A percentile compares a stretch with the other conserved stretches of the same genome.
Conservation (phyloP, 2,329 filamentous ascomycete species). For the Epichloe uncinata region DNA sequence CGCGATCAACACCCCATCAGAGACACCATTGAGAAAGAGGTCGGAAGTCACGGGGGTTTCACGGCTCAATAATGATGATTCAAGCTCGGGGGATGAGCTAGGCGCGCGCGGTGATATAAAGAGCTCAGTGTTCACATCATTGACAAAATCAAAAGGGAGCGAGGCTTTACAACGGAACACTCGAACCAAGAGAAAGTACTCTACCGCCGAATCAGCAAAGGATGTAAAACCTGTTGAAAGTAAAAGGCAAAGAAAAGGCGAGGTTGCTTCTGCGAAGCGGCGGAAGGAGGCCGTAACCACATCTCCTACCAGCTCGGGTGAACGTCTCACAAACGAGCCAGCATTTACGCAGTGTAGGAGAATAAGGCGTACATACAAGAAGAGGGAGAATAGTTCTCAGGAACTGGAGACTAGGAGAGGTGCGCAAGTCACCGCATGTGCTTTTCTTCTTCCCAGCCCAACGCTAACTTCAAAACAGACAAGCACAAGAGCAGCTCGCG, state of each 20-base stretch:
- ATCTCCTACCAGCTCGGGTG: conserved; percentile 8
- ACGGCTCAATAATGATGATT: conserved; percentile 9
- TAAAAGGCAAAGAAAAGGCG: conserved; percentile 5
- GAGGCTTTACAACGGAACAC: conserved; percentile 1
- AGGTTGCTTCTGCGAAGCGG: neutral
- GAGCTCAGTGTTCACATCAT: conserved; percentile 22
- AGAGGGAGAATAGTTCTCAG: conserved; percentile 11
- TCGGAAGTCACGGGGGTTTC: neutral
- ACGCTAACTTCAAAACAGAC: neutral
- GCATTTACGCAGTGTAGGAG: conserved; percentile 13
- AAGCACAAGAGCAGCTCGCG: neutral
- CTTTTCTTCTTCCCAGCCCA: neutral
- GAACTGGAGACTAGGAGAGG: conserved; percentile 8
- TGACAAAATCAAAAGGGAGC: conserved; percentile 8
- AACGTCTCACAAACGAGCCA: conserved; percentile 11
- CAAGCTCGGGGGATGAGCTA: conserved; percentile 13
- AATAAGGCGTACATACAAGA: conserved; percentile 15
- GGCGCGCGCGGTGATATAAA: conserved; percentile 19
- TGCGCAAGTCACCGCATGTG: neutral
- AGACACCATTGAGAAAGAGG: neutral
- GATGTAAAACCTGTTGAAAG: neutral
- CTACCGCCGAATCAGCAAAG: neutral
- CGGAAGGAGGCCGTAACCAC: neutral
- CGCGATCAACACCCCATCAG: neutral
- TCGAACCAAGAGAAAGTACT: conserved; percentile 4